A percentile compares a stretch with the other conserved stretches of the same genome.
phyloP scores from a whole-genome alignment of 2,329 filamentous ascomycete species.

The Alternaria longipes region DNA sequence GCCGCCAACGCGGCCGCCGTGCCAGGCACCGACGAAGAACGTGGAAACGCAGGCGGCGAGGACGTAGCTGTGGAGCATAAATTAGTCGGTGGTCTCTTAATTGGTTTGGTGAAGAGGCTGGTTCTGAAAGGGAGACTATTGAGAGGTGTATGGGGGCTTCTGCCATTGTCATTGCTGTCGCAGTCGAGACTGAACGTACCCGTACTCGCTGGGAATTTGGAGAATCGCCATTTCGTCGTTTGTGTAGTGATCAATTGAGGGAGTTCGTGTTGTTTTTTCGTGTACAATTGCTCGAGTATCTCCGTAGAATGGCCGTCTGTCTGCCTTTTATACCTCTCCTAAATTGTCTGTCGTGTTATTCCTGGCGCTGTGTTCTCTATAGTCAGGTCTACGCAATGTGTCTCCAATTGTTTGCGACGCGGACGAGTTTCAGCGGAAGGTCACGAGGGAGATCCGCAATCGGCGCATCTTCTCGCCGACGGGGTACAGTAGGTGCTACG shows the following conservation, averaged over 20 bases:
- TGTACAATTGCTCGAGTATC: background rate
- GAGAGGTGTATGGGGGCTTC: background rate
- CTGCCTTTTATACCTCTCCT: background rate
- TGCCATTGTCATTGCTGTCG: background rate
- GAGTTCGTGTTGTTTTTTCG: background rate
- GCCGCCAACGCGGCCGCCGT: slow-evolving; percentile 57
- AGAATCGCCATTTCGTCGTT: slow-evolving; percentile 30
- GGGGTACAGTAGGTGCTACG: slow-evolving; percentile 1
- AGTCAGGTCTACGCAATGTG: background rate
- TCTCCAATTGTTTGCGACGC: slow-evolving; percentile 11
- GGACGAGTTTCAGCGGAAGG: slow-evolving; percentile 39
- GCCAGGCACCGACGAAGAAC: slow-evolving; percentile 63
- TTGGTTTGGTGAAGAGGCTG: background rate
- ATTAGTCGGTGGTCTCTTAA: slow-evolving; percentile 15
- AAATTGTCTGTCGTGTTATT: background rate
- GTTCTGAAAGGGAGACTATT: background rate
- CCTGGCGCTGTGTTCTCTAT: background rate
- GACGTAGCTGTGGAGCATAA: slow-evolving; percentile 59
- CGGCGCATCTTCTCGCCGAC: slow-evolving; percentile 29
- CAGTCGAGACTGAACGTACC: slow-evolving; percentile 33
- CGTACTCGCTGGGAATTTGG: slow-evolving; percentile 39
- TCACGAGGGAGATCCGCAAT: background rate
- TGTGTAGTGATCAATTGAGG: slow-evolving; percentile 1
- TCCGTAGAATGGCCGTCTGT: background rate
- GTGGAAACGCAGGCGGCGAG: slow-evolving; percentile 63